phyloP scores from a whole-genome alignment of 2,329 filamentous ascomycete genomes.

The Pseudogymnoascus sp. region DNA sequence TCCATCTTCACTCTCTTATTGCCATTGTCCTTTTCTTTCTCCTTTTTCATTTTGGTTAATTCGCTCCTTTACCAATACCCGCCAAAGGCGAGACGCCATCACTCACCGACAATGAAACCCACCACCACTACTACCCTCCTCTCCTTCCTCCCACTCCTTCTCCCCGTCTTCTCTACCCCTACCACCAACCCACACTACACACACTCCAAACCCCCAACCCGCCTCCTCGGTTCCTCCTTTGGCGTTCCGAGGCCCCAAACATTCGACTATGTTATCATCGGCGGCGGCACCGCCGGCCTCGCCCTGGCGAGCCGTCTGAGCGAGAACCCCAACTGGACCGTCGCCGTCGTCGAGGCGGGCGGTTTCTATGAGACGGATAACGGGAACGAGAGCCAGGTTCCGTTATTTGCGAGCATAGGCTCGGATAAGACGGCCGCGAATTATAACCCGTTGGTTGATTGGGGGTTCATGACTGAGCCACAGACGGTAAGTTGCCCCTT shows the following conservation, averaged over 20 bases:
- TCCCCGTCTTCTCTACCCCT: not conserved
- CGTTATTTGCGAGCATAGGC: not conserved
- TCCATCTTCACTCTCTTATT: not conserved
- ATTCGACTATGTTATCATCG: conserved; percentile 37
- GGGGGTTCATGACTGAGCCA: conserved; percentile 25
- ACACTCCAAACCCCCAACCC: not conserved
- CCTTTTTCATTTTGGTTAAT: not conserved
- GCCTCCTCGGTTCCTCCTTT: not conserved
- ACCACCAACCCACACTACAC: not conserved
- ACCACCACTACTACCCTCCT: not conserved
- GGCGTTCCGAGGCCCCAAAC: not conserved
- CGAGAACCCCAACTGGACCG: conserved; percentile 28
- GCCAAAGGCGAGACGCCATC: not conserved
- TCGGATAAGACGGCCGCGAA: not conserved
- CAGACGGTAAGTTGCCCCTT: conserved; percentile 16
- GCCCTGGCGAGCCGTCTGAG: conserved; percentile 32
- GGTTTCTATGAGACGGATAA: conserved; percentile 18
- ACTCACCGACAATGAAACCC: not conserved
- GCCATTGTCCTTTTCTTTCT: not conserved
- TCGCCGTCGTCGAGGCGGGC: conserved; percentile 37
- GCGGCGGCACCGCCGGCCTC: conserved; percentile 36
- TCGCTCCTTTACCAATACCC: not conserved
- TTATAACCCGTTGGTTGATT: conserved; percentile 19
- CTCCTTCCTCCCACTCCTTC: not conserved
- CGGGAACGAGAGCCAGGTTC: conserved; percentile 13